Percentiles rank a stretch among this genome's conserved stretches.
These are phyloP conservation scores for Chloris gayana DNA, from an alignment of 176 grass and related monocot species.

Conservation along the genomic window DNA sequence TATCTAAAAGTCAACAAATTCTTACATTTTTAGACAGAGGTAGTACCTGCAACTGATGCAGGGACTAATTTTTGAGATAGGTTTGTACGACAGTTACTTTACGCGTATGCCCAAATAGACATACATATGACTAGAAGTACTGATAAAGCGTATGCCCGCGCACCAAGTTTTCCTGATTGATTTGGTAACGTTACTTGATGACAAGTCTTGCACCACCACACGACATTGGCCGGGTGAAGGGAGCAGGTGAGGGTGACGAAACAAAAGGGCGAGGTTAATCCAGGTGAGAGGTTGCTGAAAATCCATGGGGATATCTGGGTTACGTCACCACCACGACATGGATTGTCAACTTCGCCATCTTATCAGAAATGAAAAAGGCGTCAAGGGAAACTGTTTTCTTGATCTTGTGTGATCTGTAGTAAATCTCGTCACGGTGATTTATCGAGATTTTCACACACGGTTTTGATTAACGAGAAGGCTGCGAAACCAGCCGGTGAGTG, in stretches of 20 bases:
- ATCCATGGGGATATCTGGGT: not conserved
- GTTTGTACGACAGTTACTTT: not conserved
- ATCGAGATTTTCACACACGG: too few relatives aligned
- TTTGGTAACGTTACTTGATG: not conserved
- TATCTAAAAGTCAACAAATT: too few relatives aligned
- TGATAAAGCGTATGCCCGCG: too few relatives aligned
- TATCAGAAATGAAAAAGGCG: too few relatives aligned
- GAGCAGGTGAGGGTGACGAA: constrained; percentile 12
- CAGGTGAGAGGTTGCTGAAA: not conserved
- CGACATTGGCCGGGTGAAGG: too few relatives aligned
- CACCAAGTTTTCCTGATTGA: too few relatives aligned
- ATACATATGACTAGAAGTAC: not conserved
- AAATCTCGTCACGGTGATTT: too few relatives aligned
- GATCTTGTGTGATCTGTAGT: too few relatives aligned
- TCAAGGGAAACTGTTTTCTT: too few relatives aligned
- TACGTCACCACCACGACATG: not conserved
- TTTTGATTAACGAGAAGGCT: too few relatives aligned
- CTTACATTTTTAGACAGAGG: too few relatives aligned
- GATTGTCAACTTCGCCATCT: not conserved
- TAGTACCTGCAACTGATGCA: not conserved
- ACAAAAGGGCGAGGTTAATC: not conserved
- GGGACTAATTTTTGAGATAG: not conserved
- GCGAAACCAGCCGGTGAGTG: too few relatives aligned
- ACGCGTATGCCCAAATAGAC: not conserved
- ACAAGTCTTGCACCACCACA: not conserved